Evolutionary conservation across 805 yeast species (phyloP).

Genomic region (Maudiozyma turicensis): DNA sequence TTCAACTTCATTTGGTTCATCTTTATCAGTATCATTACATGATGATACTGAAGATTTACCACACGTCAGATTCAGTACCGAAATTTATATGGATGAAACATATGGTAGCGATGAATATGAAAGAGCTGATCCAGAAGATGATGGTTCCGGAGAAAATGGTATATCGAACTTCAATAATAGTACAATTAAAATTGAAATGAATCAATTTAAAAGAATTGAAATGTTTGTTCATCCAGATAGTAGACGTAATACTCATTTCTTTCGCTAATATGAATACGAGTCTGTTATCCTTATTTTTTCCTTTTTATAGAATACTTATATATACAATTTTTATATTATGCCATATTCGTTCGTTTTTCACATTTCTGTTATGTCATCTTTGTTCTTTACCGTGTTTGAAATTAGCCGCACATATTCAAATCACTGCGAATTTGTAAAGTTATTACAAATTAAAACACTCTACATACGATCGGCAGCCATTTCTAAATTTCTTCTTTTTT

Average conservation of each 20-base stretch:
- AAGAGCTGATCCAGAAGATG: conserved; percentile 15
- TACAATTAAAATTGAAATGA: conserved; percentile 52
- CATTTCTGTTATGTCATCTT: not conserved
- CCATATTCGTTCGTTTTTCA: not conserved
- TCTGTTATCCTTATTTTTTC: not conserved
- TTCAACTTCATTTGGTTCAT: not conserved
- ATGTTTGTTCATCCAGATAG: conserved; percentile 65
- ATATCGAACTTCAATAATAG: conserved; percentile 9
- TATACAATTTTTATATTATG: no score
- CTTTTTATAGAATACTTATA: not conserved
- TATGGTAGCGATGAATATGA: conserved; percentile 22
- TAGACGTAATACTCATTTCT: conserved; percentile 55
- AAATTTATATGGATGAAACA: conserved; percentile 23
- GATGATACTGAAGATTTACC: not conserved
- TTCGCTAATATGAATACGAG: not conserved
- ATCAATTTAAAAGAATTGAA: conserved; percentile 50
- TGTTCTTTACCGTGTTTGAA: no score
- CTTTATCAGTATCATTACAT: not conserved
- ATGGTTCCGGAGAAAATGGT: not conserved
- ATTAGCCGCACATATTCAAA: no score
- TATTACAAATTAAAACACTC: no score
- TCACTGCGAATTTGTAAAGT: no score
- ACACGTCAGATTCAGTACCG: conserved; percentile 19
- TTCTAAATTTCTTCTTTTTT: no score
- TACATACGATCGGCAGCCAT: no score